Percentiles rank a stretch among this genome's conserved stretches.
Evolutionary conservation across 495 filamentous ascomycete genomes (phyloP).

Genomic region (Lichenothelia convexa): DNA sequence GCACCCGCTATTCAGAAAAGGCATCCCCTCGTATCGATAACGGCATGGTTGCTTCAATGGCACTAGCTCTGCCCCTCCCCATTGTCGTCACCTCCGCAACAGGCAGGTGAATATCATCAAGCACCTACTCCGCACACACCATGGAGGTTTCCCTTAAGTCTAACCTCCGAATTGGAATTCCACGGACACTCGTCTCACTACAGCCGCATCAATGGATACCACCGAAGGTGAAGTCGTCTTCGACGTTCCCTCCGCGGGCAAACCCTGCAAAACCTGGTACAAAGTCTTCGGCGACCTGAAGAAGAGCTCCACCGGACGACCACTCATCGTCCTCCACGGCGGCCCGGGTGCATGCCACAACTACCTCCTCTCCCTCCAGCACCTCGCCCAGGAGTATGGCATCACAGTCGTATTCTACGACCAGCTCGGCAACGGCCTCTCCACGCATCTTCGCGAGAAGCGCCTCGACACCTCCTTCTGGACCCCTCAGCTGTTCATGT

Average conservation of each 20-base stretch:
- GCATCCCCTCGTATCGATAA: too few species aligned
- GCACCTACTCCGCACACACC: too few species aligned
- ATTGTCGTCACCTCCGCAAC: too few species aligned
- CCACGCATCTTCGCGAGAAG: constrained; percentile 28
- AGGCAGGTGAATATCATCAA: too few species aligned
- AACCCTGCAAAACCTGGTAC: constrained; percentile 30
- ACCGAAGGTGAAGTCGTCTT: constrained; percentile 11
- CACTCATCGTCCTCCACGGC: constrained; percentile 29
- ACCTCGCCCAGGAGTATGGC: constrained; percentile 17
- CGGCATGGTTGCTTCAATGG: too few species aligned
- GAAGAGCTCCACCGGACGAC: constrained; percentile 5
- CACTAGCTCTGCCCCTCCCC: too few species aligned
- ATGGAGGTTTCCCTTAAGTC: too few species aligned
- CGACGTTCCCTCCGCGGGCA: constrained; percentile 18
- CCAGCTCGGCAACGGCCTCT: constrained; percentile 30
- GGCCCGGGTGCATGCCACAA: constrained; percentile 29
- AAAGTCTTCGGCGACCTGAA: constrained; percentile 22
- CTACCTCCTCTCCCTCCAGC: constrained; percentile 24
- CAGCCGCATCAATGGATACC: background rate
- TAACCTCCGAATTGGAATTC: too few species aligned
- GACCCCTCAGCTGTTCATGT: constrained; percentile 27
- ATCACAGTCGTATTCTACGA: constrained; percentile 35
- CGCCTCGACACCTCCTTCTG: constrained; percentile 27
- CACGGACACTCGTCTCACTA: too few species aligned
- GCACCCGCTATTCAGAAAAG: too few species aligned